Evolutionary conservation across 495 filamentous ascomycete species (phyloP), one percentile per base, ranked within the genome.

Genomic region (Neurospora sp.): DNA sequence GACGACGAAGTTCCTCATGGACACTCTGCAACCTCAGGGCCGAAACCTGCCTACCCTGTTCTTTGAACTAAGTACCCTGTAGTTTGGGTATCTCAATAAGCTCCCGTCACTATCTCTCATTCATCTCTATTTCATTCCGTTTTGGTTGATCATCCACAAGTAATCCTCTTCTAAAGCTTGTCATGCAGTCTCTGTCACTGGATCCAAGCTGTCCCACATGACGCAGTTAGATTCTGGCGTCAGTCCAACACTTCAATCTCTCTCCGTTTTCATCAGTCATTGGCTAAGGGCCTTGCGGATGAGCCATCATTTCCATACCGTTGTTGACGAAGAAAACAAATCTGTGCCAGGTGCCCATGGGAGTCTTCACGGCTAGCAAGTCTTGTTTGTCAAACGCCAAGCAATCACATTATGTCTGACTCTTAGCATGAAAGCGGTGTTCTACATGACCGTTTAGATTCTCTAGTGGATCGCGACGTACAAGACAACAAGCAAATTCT

Each of bases 51-150:
- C 54, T 66, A 66, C 54, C 54, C 27, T 31, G 54, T 4, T 18
- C 3, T 62, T 35, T 31, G 23, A 14, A 0, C 2, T 35, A 5
- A 9, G 2, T 66, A 66, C 54, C 27, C 54, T 66, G 54, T 37
- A 35, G 14, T 66, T 66, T 66, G 7, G 23, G 2, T 14, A 14
- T 14, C n/a, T 54, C 46, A 10, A 2, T 5, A 20, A 3, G 16
- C 16, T 1, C 2, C 16, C 5, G n/a, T 20, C 2, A 4, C n/a
- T 1, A 1, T 14, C 0, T 14, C 11, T 6, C 11, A 27, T 0
- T 14, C 12, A 1, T 60, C 7, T 60, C n/a, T 46, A 1, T 8
- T 10, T n/a, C 5, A 9, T 54, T 20, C 12, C 3, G 4, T 11
- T 20, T 20, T 20, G 18, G n/a, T 20, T 20, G 2, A n/a, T 46